A percentile compares a stretch with the other conserved stretches of the same genome.
phyloP scores from a whole-genome alignment of 2,329 filamentous ascomycete species.

The Hirsutella rhossiliensis region DNA sequence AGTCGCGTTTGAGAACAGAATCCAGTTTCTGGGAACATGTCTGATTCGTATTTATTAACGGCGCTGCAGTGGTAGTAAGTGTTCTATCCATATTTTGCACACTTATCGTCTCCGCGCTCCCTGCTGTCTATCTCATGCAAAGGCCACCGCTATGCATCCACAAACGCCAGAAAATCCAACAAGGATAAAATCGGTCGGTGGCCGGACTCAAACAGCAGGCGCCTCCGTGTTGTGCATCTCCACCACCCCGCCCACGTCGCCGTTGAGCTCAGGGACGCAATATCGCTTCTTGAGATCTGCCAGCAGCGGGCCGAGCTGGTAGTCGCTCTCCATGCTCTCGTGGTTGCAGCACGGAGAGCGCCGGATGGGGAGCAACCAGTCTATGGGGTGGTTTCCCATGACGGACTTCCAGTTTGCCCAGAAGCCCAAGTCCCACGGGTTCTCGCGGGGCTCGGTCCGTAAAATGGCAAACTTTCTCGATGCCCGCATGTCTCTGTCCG shows the following conservation, averaged over 20 bases:
- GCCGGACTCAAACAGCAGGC: not conserved
- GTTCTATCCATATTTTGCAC: too few species aligned
- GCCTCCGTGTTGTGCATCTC: not conserved
- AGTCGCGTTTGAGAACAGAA: too few species aligned
- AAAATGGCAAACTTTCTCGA: constrained; percentile 69
- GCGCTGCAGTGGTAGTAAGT: too few species aligned
- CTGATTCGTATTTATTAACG: too few species aligned
- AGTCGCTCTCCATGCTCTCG: constrained; percentile 53
- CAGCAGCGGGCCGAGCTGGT: constrained; percentile 52
- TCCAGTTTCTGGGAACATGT: too few species aligned
- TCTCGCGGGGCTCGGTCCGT: constrained; percentile 59
- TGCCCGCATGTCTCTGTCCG: constrained; percentile 31
- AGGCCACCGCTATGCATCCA: not conserved
- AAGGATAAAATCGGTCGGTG: not conserved
- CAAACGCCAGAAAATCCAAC: not conserved
- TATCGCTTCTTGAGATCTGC: constrained; percentile 36
- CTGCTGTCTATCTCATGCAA: too few species aligned
- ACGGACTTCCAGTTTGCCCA: constrained; percentile 64
- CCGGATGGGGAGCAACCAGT: constrained; percentile 73
- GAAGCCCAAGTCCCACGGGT: constrained; percentile 70
- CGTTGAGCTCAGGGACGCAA: constrained; percentile 7
- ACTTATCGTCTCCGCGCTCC: too few species aligned
- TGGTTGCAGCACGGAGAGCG: constrained; percentile 65
- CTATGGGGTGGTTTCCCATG: constrained; percentile 58
- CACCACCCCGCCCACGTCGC: not conserved